Evolutionary conservation across 805 yeast genomes (phyloP).

Genomic region (Kazachstania taianensis): DNA sequence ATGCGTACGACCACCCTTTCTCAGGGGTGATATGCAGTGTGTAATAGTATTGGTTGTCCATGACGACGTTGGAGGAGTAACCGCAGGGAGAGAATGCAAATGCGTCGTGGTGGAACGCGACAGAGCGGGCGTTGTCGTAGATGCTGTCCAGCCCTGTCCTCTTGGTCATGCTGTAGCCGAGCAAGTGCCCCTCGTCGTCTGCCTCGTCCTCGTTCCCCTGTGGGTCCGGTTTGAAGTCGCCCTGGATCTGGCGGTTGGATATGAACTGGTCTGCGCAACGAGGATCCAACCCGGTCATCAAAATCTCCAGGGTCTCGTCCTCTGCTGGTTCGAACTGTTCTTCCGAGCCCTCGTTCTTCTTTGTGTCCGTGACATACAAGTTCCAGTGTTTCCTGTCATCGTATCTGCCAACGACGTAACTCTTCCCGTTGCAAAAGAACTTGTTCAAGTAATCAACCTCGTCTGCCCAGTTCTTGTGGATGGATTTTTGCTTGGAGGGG

Average conservation of each 20-base stretch:
- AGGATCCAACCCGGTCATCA: constrained; percentile 78
- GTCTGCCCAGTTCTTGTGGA: constrained; percentile 77
- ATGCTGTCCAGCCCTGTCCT: constrained; percentile 53
- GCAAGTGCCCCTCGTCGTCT: constrained; percentile 55
- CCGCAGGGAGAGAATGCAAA: constrained; percentile 94
- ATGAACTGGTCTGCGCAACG: constrained; percentile 48
- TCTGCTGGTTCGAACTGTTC: constrained; percentile 9
- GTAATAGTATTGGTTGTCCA: constrained; percentile 54
- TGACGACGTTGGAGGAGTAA: constrained; percentile 76
- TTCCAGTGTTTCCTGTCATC: constrained; percentile 75
- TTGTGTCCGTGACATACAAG: constrained; percentile 55
- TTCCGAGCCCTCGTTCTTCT: constrained; percentile 3
- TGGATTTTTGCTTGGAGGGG: constrained; percentile 70
- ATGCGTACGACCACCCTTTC: constrained; percentile 88
- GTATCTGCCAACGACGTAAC: constrained; percentile 71
- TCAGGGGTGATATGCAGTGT: constrained; percentile 95
- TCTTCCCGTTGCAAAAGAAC: constrained; percentile 50
- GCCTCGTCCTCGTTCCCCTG: constrained; percentile 9
- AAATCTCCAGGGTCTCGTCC: constrained; percentile 76
- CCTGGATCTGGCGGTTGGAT: constrained; percentile 33
- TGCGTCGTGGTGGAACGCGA: constrained; percentile 56
- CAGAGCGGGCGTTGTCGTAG: constrained; percentile 26
- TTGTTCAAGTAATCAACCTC: constrained; percentile 64
- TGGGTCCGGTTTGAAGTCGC: constrained; percentile 4
- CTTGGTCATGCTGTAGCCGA: constrained; percentile 62